These are phyloP conservation scores for Termitomyces sp. DNA, from an alignment of 768 basidiomycete genomes.

Conservation along the genomic window DNA sequence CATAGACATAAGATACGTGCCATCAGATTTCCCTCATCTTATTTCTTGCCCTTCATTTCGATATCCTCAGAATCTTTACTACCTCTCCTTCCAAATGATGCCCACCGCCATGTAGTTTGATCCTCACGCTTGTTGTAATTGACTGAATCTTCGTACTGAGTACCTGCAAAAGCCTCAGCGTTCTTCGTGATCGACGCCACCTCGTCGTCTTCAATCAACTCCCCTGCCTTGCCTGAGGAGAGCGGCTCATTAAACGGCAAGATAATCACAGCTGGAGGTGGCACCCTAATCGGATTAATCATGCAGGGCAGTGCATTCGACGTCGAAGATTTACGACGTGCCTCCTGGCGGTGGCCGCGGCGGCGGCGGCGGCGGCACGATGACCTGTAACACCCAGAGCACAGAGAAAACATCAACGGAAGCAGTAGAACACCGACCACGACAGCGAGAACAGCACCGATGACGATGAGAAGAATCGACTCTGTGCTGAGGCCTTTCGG, in stretches of 20 bases:
- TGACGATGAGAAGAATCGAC: background rate
- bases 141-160: background rate
- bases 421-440: background rate
- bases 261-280: background rate
- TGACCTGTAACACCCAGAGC: background rate
- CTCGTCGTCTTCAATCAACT: conserved; percentile 1
- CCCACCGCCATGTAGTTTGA: background rate
- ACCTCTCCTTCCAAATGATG: background rate
- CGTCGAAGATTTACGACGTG: background rate
- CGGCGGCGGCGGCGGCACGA: background rate
- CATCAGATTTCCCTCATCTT: too few species aligned
- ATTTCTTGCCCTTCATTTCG: background rate
- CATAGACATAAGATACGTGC: background rate
- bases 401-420: background rate
- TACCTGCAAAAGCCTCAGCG: conserved; percentile 3
- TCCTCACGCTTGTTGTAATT: background rate
- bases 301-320: background rate
- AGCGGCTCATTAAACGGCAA: background rate
- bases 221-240: conserved; percentile 6
- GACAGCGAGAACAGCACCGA: background rate
- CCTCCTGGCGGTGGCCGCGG: background rate
- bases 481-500: background rate
- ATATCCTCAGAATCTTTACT: background rate
- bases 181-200: conserved; percentile 2
- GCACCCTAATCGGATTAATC: background rate